Evolutionary conservation across 495 filamentous ascomycete genomes (phyloP).

Genomic region (Penicillium bialowiezense): DNA sequence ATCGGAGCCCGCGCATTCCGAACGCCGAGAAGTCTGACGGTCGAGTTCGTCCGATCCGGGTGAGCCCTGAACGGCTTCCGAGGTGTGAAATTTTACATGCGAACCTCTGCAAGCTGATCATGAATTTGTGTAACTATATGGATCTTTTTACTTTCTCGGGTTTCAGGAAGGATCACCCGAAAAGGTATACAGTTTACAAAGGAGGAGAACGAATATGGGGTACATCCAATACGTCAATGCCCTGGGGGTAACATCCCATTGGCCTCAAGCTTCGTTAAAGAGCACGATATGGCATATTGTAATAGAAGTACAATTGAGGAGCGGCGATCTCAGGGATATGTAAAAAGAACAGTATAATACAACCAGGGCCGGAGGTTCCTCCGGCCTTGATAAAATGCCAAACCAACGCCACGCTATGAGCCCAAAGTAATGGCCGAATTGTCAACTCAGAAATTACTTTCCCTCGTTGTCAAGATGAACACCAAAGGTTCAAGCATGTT

Average conservation of each 20-base stretch:
- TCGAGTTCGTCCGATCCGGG: conserved; percentile 9
- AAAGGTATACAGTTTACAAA: no score
- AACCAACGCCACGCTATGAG: conserved; percentile 50
- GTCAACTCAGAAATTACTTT: background rate
- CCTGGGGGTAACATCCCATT: no score
- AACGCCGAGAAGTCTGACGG: conserved; percentile 2
- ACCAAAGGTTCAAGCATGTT: conserved; percentile 38
- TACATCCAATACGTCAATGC: no score
- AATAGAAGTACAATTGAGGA: conserved; percentile 32
- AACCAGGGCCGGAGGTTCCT: conserved; percentile 14
- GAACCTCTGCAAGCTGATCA: background rate
- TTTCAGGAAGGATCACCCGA: no score
- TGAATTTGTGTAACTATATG: background rate
- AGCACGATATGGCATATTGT: no score
- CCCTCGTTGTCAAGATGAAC: background rate
- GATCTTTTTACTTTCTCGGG: no score
- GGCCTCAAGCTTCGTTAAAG: no score
- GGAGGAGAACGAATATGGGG: no score
- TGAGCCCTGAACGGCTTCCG: background rate
- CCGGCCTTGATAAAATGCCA: conserved; percentile 27
- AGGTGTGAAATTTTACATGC: background rate
- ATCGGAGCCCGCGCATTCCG: background rate
- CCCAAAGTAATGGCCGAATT: conserved; percentile 23
- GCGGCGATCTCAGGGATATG: conserved; percentile 46
- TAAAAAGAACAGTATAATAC: conserved; percentile 22